These are phyloP conservation scores for Harringtonia aguacate DNA, from an alignment of 2,329 filamentous ascomycete species.

Conservation along the genomic window DNA sequence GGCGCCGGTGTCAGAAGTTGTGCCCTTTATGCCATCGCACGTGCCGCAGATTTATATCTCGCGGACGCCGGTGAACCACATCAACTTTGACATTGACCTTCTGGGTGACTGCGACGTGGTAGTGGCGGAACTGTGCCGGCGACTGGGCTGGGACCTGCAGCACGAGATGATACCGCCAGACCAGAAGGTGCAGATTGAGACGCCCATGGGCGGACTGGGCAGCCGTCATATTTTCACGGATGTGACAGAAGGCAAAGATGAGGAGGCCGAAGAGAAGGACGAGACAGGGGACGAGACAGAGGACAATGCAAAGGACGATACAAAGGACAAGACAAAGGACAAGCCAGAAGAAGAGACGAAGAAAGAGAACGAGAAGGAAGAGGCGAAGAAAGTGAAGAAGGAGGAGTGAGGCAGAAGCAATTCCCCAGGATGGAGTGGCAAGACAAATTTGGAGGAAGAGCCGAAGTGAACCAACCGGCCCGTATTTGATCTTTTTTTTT, in stretches of 20 bases:
- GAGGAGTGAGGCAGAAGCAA: no score
- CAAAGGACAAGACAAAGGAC: no score
- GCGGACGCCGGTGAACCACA: constrained; percentile 71
- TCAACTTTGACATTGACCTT: constrained; percentile 93
- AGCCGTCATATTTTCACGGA: constrained; percentile 32
- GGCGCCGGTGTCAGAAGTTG: constrained; percentile 86
- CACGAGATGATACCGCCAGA: constrained; percentile 74
- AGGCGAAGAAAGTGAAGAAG: not conserved
- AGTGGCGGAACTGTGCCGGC: constrained; percentile 73
- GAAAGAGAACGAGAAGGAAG: not conserved
- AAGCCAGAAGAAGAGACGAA: not conserved
- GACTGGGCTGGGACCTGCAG: constrained; percentile 67
- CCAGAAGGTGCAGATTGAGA: constrained; percentile 47
- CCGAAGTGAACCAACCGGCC: no score
- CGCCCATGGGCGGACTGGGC: constrained; percentile 30
- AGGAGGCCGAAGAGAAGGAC: not conserved
- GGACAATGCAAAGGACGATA: no score
- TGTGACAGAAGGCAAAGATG: constrained; percentile 2
- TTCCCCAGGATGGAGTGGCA: no score
- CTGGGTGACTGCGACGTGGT: constrained; percentile 92
- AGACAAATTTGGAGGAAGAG: no score
- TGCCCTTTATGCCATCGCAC: constrained; percentile 64
- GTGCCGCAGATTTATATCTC: constrained; percentile 89
- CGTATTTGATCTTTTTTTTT: no score
- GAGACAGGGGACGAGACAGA: not conserved